phyloP scores from a whole-genome alignment of 768 basidiomycete species.

The Suillus placidus region DNA sequence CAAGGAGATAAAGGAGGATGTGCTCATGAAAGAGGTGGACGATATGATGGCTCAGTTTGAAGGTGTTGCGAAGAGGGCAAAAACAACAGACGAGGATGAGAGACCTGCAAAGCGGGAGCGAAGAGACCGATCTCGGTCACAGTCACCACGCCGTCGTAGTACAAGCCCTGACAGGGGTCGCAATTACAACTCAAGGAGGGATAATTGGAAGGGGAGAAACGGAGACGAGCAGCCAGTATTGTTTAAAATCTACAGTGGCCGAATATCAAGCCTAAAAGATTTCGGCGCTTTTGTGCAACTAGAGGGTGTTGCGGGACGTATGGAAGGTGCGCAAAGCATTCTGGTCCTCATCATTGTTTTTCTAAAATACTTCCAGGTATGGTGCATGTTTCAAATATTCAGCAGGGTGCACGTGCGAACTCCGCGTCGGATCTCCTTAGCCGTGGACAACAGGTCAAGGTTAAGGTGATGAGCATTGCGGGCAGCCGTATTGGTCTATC shows the following conservation, averaged over 20 bases:
- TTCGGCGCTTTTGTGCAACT: conserved; percentile 94
- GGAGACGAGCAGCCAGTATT: conserved; percentile 73
- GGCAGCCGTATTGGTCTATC: conserved; percentile 82
- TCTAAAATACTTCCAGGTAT: conserved; percentile 62
- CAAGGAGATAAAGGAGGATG: conserved; percentile 69
- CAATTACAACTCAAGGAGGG: conserved; percentile 44
- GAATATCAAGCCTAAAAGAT: conserved; percentile 84
- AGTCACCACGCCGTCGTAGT: conserved; percentile 51
- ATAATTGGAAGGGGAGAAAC: conserved; percentile 43
- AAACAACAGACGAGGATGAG: conserved; percentile 44
- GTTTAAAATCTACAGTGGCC: conserved; percentile 94
- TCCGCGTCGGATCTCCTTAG: conserved; percentile 85
- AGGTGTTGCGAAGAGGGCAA: conserved; percentile 60
- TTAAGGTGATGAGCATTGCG: conserved; percentile 95
- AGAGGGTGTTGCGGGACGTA: conserved; percentile 83
- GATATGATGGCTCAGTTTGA: conserved; percentile 83
- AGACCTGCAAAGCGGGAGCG: conserved; percentile 65
- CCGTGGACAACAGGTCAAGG: conserved; percentile 84
- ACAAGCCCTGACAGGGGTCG: conserved; percentile 64
- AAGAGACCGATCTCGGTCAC: conserved; percentile 47
- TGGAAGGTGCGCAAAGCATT: conserved; percentile 71
- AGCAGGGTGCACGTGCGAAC: conserved; percentile 81
- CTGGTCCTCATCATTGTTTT: neutral
- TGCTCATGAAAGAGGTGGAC: conserved; percentile 85
- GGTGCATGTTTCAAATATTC: conserved; percentile 95